Evolutionary conservation across 108 stramenopile species (phyloP).

Genomic region (Cylindrotheca fusiformis): DNA sequence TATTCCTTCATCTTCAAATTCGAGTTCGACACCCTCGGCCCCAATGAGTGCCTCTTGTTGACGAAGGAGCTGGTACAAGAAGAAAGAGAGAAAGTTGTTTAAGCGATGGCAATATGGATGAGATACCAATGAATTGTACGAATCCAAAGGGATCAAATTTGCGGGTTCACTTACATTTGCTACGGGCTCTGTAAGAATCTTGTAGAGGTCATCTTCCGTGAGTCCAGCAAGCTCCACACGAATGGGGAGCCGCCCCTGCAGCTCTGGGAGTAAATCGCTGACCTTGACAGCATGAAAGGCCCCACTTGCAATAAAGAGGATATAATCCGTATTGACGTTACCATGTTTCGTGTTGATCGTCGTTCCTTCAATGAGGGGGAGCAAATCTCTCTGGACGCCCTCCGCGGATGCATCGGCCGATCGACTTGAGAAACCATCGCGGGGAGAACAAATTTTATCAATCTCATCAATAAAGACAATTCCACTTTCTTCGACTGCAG

Average conservation of each 20-base stretch:
- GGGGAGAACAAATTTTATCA: slow-evolving; percentile 92
- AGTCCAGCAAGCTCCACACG: slow-evolving; percentile 97
- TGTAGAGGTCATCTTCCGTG: slow-evolving; percentile 97
- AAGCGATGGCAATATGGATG: neutral
- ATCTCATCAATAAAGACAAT: slow-evolving; percentile 99
- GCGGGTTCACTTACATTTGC: slow-evolving; percentile 83
- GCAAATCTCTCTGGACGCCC: slow-evolving; percentile 97
- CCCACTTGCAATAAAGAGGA: slow-evolving; percentile 95
- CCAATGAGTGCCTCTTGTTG: slow-evolving; percentile 95
- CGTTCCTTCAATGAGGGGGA: slow-evolving; percentile 97
- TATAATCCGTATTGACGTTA: slow-evolving; percentile 98
- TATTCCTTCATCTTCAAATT: slow-evolving; percentile 95
- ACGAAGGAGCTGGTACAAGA: slow-evolving; percentile 49
- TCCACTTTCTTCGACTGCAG: slow-evolving; percentile 94
- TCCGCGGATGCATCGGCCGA: slow-evolving; percentile 97
- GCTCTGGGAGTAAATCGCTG: slow-evolving; percentile 96
- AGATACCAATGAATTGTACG: neutral
- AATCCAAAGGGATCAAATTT: neutral
- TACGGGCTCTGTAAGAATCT: slow-evolving; percentile 97
- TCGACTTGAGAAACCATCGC: slow-evolving; percentile 69
- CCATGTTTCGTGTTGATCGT: slow-evolving; percentile 97
- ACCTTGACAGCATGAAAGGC: slow-evolving; percentile 95
- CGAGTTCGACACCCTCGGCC: slow-evolving; percentile 89
- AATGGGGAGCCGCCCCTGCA: slow-evolving; percentile 98
- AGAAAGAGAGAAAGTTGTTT: neutral